These are phyloP conservation scores for Aphelidium insulamus DNA, from an alignment of 371 early-diverging fungal species.

Conservation along the genomic window DNA sequence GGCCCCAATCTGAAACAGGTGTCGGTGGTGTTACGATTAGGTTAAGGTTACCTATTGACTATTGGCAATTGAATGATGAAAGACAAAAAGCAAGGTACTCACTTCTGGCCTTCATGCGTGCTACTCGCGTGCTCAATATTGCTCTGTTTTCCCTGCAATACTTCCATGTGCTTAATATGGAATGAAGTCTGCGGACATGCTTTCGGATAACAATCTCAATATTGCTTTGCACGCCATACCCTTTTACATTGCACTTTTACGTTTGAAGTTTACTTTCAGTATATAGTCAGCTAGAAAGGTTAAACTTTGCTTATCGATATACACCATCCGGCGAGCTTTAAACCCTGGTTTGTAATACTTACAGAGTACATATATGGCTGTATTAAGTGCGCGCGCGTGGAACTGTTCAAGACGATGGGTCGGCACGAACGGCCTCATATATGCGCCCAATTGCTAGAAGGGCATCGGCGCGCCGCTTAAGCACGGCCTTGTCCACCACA, in stretches of 20 bases:
- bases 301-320: constrained; percentile 10
- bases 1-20: too few species aligned
- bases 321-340: neutral
- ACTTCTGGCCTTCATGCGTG: constrained; percentile 13
- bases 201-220: too few species aligned
- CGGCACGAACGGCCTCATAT: constrained; percentile 28
- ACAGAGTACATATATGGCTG: neutral
- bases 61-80: too few species aligned
- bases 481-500: constrained; percentile 18
- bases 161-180: constrained; percentile 9
- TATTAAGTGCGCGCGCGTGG: constrained; percentile 13
- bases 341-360: neutral
- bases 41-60: too few species aligned
- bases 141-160: constrained; percentile 8
- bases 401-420: too few species aligned
- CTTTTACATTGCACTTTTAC: constrained; percentile 9
- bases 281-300: constrained; percentile 9
- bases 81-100: constrained; percentile 1
- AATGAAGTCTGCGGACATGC: too few species aligned
- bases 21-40: too few species aligned
- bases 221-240: too few species aligned
- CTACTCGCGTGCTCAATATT: constrained; percentile 10
- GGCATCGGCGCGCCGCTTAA: constrained; percentile 35
- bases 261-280: constrained; percentile 9
- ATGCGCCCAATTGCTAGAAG: constrained; percentile 47